Conservation (phyloP, 306 rosid genomes). For the Pyrus pyrifolia region DNA sequence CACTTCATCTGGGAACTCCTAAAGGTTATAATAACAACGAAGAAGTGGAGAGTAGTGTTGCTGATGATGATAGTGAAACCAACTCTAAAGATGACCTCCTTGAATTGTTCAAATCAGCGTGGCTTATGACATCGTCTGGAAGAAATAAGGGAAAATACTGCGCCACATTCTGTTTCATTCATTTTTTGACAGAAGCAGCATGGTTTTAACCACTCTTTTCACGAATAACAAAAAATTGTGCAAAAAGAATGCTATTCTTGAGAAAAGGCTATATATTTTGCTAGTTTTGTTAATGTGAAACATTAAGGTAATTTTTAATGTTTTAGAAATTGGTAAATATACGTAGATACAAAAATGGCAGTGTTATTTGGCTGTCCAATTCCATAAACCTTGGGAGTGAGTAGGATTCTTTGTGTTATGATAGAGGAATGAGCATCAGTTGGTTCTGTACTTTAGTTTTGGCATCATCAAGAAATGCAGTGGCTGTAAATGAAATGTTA, state of each 20-base stretch:
- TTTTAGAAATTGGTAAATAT: not conserved
- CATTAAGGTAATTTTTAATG: not conserved
- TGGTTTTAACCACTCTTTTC: not conserved
- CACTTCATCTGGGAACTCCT: conserved; percentile 1
- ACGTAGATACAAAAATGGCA: not conserved
- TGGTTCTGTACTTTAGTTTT: not conserved
- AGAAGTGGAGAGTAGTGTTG: conserved; percentile 5
- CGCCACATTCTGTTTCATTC: not conserved
- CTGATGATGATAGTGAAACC: not conserved
- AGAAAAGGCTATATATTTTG: not conserved
- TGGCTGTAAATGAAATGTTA: not conserved
- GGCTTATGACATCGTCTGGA: conserved; percentile 40
- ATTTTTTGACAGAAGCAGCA: not conserved
- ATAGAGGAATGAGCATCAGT: not conserved
- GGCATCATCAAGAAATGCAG: not conserved
- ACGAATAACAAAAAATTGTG: not conserved
- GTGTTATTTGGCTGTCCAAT: not conserved
- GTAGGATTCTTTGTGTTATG: not conserved
- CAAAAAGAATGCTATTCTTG: not conserved
- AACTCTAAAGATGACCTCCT: conserved; percentile 28
- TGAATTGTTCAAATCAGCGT: conserved; percentile 55
- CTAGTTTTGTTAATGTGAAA: not conserved
- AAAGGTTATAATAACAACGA: not conserved
- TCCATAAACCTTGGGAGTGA: not conserved
- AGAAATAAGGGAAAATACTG: not conserved